phyloP scores from a whole-genome alignment of 2,329 filamentous ascomycete species.

The Chaetomium globosum region DNA sequence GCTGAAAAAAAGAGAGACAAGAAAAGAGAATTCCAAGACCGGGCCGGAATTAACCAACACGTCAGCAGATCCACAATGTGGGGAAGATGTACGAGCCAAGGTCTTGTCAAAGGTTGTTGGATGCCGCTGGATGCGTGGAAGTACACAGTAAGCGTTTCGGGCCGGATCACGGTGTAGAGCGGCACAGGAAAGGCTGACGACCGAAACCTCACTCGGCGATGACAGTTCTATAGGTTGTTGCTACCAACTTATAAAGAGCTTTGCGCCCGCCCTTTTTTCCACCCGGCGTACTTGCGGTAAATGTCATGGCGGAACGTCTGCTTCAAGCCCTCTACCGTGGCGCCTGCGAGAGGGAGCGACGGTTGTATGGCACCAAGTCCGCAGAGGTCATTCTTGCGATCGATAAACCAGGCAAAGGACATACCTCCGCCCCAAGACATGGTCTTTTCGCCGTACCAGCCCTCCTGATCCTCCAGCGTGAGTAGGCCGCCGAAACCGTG shows the following conservation, averaged over 20 bases:
- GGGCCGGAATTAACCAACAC: not conserved
- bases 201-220: not conserved
- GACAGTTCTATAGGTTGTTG: no score
- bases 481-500: conserved; percentile 47
- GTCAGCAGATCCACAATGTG: conserved; percentile 8
- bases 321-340: conserved; percentile 42
- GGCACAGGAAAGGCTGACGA: not conserved
- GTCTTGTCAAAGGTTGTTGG: not conserved
- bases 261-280: conserved; percentile 36
- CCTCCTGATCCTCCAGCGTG: conserved; percentile 45
- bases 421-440: conserved; percentile 52
- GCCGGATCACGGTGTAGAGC: not conserved
- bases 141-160: not conserved
- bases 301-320: conserved; percentile 48
- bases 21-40: not conserved
- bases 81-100: not conserved
- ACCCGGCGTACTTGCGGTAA: conserved; percentile 45
- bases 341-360: conserved; percentile 42
- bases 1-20: not conserved
- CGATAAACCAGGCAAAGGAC: conserved; percentile 52
- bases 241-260: not conserved
- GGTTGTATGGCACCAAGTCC: conserved; percentile 45
- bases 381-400: conserved; percentile 28
- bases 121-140: not conserved
- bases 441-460: conserved; percentile 47